These are phyloP conservation scores for Chytriomyces sp. DNA, from an alignment of 192 early-diverging fungal genomes.

Conservation along the genomic window DNA sequence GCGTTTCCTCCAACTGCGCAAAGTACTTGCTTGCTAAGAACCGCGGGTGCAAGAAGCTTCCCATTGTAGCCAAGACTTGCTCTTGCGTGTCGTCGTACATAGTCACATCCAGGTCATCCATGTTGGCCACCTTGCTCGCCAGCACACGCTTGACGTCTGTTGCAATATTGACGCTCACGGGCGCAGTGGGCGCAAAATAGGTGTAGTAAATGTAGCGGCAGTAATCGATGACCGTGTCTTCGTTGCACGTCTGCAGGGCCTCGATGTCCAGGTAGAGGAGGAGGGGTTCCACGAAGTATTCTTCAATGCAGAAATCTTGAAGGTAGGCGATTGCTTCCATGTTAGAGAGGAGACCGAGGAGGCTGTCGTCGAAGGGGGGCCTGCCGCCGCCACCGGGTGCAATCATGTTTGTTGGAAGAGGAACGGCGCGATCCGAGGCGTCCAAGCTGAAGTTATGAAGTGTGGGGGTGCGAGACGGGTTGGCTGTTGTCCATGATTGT, in stretches of 20 bases:
- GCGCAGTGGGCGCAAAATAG: conserved; percentile 68
- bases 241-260: conserved; percentile 56
- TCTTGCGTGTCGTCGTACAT: conserved; percentile 84
- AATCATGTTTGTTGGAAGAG: not conserved
- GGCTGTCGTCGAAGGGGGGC: conserved; percentile 42
- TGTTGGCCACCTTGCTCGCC: not conserved
- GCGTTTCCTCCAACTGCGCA: not conserved
- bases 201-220: conserved; percentile 71
- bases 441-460: too few relatives aligned
- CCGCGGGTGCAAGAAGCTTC: conserved; percentile 11
- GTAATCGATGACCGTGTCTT: conserved; percentile 10
- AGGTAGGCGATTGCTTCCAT: conserved; percentile 40
- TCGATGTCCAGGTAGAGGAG: conserved; percentile 88
- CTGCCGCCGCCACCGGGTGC: not conserved
- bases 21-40: not conserved
- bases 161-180: conserved; percentile 73
- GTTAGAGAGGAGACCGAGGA: conserved; percentile 44
- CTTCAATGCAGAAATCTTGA: conserved; percentile 63
- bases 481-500: too few relatives aligned
- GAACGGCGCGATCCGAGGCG: not conserved
- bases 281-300: conserved; percentile 78
- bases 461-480: not conserved
- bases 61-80: conserved; percentile 61
- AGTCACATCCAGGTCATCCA: conserved; percentile 50
- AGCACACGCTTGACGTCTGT: conserved; percentile 72